phyloP scores from a whole-genome alignment of 805 yeast species.

The Priceomyces carsonii region DNA sequence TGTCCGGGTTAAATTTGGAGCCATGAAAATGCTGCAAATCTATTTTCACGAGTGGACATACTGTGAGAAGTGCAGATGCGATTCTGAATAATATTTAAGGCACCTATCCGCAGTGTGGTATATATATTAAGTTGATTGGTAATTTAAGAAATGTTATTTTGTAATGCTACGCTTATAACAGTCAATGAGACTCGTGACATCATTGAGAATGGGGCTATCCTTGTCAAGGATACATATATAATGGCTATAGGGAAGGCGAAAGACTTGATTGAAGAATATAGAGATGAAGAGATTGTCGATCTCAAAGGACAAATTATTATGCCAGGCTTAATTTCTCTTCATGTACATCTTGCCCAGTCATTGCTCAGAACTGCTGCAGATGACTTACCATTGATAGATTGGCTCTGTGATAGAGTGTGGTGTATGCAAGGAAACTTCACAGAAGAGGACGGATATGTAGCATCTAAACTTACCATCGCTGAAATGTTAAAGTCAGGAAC shows the following conservation, averaged over 20 bases:
- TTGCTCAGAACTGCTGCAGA: constrained; percentile 9
- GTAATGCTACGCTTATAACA: constrained; percentile 7
- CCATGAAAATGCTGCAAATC: too few relatives aligned
- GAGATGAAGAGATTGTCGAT: constrained; percentile 4
- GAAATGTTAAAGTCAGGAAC: constrained; percentile 10
- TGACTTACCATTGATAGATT: constrained; percentile 10
- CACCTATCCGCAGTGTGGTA: too few relatives aligned
- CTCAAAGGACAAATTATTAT: constrained; percentile 1
- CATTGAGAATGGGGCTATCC: constrained; percentile 6
- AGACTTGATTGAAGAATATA: constrained; percentile 4
- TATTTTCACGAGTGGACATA: too few relatives aligned
- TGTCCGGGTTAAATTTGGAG: too few relatives aligned
- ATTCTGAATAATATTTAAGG: too few relatives aligned
- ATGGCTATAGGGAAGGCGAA: constrained; percentile 6
- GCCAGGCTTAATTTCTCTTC: constrained; percentile 10
- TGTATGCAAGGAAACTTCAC: constrained; percentile 12
- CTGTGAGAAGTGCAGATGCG: too few relatives aligned
- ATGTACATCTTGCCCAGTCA: constrained; percentile 11
- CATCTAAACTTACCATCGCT: constrained; percentile 10
- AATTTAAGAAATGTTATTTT: constrained; percentile 6
- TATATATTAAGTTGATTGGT: too few relatives aligned
- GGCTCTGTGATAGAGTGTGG: constrained; percentile 11
- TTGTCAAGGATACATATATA: constrained; percentile 4
- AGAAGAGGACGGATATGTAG: constrained; percentile 11
- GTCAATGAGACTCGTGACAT: constrained; percentile 5